phyloP scores from a whole-genome alignment of 352 stramenopile genomes.

The Phytophthora uliginosa region DNA sequence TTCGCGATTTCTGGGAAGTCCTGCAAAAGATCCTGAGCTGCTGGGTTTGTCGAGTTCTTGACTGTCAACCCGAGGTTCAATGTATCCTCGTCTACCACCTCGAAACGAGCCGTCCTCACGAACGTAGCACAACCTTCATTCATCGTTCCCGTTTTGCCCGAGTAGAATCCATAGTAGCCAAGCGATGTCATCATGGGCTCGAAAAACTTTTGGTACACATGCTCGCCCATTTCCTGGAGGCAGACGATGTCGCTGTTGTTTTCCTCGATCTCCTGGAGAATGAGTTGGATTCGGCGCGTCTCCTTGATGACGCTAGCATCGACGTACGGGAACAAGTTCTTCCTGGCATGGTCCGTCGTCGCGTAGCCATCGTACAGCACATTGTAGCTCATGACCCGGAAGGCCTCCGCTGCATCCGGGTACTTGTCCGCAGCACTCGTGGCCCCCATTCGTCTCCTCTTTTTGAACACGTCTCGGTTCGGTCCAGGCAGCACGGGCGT shows the following conservation, averaged over 20 bases:
- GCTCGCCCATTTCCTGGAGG: constrained; percentile 79
- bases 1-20: constrained; percentile 70
- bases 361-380: constrained; percentile 83
- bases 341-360: constrained; percentile 59
- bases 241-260: constrained; percentile 72
- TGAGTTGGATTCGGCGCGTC: constrained; percentile 79
- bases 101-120: constrained; percentile 47
- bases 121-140: constrained; percentile 80
- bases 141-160: constrained; percentile 73
- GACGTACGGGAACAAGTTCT: constrained; percentile 75
- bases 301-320: constrained; percentile 55
- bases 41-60: constrained; percentile 45
- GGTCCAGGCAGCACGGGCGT: constrained; percentile 49
- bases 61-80: constrained; percentile 54
- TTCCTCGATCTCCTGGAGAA: constrained; percentile 80
- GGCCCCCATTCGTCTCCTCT: constrained; percentile 34
- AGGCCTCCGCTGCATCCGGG: constrained; percentile 31
- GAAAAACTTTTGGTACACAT: constrained; percentile 67
- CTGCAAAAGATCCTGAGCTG: constrained; percentile 45
- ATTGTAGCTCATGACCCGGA: constrained; percentile 89
- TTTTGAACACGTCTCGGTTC: constrained; percentile 61
- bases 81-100: constrained; percentile 55
- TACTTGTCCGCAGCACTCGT: constrained; percentile 23
- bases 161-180: constrained; percentile 67
- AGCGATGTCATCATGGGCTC: constrained; percentile 59